Base-by-base conservation (phyloP, 306 rosid species). In the Vicia faba region DNA sequence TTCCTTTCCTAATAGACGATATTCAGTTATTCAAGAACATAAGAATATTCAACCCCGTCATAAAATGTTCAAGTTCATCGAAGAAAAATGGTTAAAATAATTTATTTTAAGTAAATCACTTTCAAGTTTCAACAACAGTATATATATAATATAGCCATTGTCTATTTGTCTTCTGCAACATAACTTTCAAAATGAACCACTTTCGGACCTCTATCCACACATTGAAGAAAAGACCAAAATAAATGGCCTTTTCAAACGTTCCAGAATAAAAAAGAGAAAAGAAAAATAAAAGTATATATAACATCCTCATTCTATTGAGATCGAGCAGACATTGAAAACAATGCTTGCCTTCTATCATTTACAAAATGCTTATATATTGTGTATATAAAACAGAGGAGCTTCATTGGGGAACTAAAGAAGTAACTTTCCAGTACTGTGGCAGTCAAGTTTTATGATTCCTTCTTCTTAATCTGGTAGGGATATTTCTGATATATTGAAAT, bases 401-500 rank as follows among this genome's bases (percentile, higher is more conserved):
- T 40, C n/a, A 18, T 18, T 36, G 46, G 79, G 83, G 60, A 78
- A 66, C 20, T 18, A 65, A 40, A 56, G 51, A 25, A 75, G 28
- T 50, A 20, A 31, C 68, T 44, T 73, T 67, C 73, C 76, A 69
- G 14, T 60, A 60, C 56, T 70, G 26, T 9, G 11, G 63, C 3
- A 48, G 64, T 11, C 44, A 68, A 35, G 55, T 56, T 66, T 73
- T 82, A 93, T 1, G 65, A 18, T 75, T 85, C 87, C 82, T 93
- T 93, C 86, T 79, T 82, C 68, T 85, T 88, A 67, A 83, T 72
- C 64, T 16, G 85, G 79, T 86, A 83, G 9, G 96, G 96, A 78
- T 88, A 88, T 80, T 90, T 93, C 81, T 90, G 99, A 81, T 93
- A 86, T 66, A 85, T 75, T 31, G 90, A 88, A 78, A 88, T 90